A percentile compares a stretch with the other conserved stretches of the same genome.
Conservation (phyloP, 2,329 filamentous ascomycete genomes). For the Trichophyton verrucosum region DNA sequence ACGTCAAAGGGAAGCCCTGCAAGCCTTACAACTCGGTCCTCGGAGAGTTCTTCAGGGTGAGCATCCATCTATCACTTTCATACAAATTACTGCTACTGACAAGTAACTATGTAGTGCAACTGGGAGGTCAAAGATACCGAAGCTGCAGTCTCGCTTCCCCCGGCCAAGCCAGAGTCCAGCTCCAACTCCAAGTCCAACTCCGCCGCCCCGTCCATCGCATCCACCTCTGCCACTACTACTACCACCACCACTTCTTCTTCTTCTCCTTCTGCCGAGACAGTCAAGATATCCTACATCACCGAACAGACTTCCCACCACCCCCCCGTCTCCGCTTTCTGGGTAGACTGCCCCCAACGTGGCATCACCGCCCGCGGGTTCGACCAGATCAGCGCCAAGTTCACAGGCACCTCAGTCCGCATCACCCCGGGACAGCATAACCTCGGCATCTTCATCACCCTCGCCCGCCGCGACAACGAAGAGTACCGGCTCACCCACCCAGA, state of each 20-base stretch:
- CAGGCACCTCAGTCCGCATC: conserved; percentile 85
- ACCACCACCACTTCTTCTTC: background rate
- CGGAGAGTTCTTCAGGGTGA: conserved; percentile 88
- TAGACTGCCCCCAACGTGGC: conserved; percentile 83
- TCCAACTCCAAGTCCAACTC: background rate
- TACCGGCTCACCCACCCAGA: conserved; percentile 92
- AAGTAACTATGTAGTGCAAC: conserved; percentile 53
- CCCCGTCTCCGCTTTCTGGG: conserved; percentile 88
- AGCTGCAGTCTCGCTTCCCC: conserved; percentile 27
- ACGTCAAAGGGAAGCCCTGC: conserved; percentile 95
- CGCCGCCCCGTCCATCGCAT: background rate
- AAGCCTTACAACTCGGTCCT: conserved; percentile 97
- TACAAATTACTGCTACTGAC: conserved; percentile 11
- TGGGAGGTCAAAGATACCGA: conserved; percentile 82
- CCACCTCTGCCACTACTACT: background rate
- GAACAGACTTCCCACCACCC: conserved; percentile 98
- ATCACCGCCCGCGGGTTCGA: conserved; percentile 83
- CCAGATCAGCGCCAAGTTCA: conserved; percentile 95
- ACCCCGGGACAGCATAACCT: conserved; percentile 85
- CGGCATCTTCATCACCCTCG: conserved; percentile 84
- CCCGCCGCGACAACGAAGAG: conserved; percentile 69
- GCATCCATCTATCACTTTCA: too few relatives aligned
- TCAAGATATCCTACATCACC: conserved; percentile 85
- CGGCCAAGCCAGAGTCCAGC: background rate
- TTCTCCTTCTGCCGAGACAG: conserved; percentile 27